Conservation (phyloP, 257 asterid genomes). For the Sherardia arvensis region DNA sequence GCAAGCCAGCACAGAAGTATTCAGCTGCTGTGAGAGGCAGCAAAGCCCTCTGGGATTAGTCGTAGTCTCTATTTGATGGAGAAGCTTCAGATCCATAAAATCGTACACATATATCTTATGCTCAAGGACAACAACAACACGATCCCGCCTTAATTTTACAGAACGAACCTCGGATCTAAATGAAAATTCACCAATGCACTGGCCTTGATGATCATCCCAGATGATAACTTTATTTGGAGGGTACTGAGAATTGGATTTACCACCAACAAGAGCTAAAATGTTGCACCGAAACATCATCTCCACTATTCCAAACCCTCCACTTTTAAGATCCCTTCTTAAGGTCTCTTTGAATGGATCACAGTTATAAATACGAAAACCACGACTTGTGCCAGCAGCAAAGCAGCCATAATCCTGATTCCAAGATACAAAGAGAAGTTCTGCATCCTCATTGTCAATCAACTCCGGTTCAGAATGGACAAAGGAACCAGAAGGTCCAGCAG, state of each 20-base stretch:
- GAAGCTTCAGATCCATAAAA: conserved; percentile 84
- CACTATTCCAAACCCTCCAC: conserved; percentile 82
- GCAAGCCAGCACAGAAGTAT: conserved; percentile 75
- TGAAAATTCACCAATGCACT: conserved; percentile 83
- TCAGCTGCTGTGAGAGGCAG: conserved; percentile 71
- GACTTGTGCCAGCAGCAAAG: conserved; percentile 88
- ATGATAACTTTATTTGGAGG: conserved; percentile 85
- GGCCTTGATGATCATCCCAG: conserved; percentile 97
- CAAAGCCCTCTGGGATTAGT: conserved; percentile 86
- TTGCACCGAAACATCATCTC: conserved; percentile 94
- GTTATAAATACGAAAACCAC: conserved; percentile 79
- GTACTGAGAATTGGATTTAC: conserved; percentile 55
- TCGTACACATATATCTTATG: conserved; percentile 84
- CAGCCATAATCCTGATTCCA: conserved; percentile 97
- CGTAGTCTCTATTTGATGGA: conserved; percentile 80
- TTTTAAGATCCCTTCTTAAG: conserved; percentile 75
- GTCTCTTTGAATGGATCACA: conserved; percentile 87
- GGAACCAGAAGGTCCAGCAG: conserved; percentile 35
- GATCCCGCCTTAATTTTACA: conserved; percentile 75
- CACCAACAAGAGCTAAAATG: conserved; percentile 86
- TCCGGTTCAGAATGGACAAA: conserved; percentile 37
- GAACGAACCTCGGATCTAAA: conserved; percentile 90
- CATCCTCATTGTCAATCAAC: conserved; percentile 43
- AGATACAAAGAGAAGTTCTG: conserved; percentile 63
- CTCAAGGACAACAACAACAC: conserved; percentile 77